phyloP scores from a whole-genome alignment of 2,329 filamentous ascomycete species.

The Cladosporium sphaerospermum region DNA sequence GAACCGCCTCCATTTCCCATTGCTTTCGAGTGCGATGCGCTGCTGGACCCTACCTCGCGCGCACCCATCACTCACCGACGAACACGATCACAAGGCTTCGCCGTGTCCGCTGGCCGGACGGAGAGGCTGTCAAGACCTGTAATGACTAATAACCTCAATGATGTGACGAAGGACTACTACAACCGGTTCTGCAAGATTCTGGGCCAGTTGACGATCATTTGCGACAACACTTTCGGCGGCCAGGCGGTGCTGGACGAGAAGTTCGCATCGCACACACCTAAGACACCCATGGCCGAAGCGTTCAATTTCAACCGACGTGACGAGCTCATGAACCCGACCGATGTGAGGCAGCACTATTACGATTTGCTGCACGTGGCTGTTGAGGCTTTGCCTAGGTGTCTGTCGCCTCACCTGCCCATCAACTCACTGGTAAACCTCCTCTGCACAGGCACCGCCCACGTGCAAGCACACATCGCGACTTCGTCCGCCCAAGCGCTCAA shows the following conservation, averaged over 20 bases:
- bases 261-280: slow-evolving; percentile 77
- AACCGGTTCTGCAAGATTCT: slow-evolving; percentile 88
- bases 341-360: slow-evolving; percentile 92
- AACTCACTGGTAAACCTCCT: slow-evolving; percentile 89
- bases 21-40: slow-evolving; percentile 47
- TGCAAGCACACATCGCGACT: slow-evolving; percentile 83
- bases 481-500: slow-evolving; percentile 92
- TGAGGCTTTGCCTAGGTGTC: slow-evolving; percentile 87
- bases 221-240: slow-evolving; percentile 93
- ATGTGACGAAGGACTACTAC: slow-evolving; percentile 78
- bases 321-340: slow-evolving; percentile 63
- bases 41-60: slow-evolving; percentile 34
- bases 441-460: slow-evolving; percentile 93
- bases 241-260: slow-evolving; percentile 95
- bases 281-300: slow-evolving; percentile 89
- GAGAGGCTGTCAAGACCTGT: slow-evolving; percentile 62
- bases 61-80: slow-evolving; percentile 30
- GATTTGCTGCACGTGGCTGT: slow-evolving; percentile 93
- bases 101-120: slow-evolving; percentile 43
- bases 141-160: slow-evolving; percentile 58
- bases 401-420: slow-evolving; percentile 85
- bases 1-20: slow-evolving; percentile 81
- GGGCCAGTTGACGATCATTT: slow-evolving; percentile 91
- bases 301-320: slow-evolving; percentile 86
- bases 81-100: slow-evolving; percentile 31